These are phyloP conservation scores for Blastobotrys muscicola DNA, from an alignment of 805 yeast genomes.

Conservation along the genomic window DNA sequence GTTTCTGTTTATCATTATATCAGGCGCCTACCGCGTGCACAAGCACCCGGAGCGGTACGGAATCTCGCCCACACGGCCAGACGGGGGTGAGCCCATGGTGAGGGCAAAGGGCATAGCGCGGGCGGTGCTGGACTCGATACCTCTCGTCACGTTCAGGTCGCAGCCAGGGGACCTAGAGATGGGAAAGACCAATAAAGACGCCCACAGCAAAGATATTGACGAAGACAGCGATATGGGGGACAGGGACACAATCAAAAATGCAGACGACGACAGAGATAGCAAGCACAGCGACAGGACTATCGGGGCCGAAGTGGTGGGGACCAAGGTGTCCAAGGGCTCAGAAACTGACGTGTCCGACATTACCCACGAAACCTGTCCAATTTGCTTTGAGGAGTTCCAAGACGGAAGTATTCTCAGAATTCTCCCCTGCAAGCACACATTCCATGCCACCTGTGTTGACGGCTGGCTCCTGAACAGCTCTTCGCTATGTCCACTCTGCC, in stretches of 20 bases:
- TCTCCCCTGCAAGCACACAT: slow-evolving; percentile 73
- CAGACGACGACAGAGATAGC: neutral
- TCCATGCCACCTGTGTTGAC: slow-evolving; percentile 71
- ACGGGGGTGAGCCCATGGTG: slow-evolving; percentile 5
- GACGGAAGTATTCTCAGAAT: slow-evolving; percentile 56
- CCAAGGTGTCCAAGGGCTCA: neutral
- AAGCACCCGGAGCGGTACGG: slow-evolving; percentile 30
- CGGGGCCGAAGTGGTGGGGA: neutral
- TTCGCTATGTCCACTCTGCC: slow-evolving; percentile 79
- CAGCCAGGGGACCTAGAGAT: no score
- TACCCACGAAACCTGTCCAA: slow-evolving; percentile 43
- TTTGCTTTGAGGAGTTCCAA: slow-evolving; percentile 62
- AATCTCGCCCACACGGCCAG: slow-evolving; percentile 6
- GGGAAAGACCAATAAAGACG: no score
- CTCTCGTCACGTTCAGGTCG: slow-evolving; percentile 20
- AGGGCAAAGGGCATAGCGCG: slow-evolving; percentile 29
- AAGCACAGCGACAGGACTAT: neutral
- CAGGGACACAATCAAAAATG: neutral
- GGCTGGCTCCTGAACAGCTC: slow-evolving; percentile 71
- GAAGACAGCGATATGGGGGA: neutral
- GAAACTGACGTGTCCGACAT: neutral
- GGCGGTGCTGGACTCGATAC: slow-evolving; percentile 30
- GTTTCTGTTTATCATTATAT: slow-evolving; percentile 22
- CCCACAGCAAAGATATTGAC: neutral
- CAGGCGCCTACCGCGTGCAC: slow-evolving; percentile 28